Evolutionary conservation across 768 basidiomycete species (phyloP).

Genomic region (Hygrocybe punicea): DNA sequence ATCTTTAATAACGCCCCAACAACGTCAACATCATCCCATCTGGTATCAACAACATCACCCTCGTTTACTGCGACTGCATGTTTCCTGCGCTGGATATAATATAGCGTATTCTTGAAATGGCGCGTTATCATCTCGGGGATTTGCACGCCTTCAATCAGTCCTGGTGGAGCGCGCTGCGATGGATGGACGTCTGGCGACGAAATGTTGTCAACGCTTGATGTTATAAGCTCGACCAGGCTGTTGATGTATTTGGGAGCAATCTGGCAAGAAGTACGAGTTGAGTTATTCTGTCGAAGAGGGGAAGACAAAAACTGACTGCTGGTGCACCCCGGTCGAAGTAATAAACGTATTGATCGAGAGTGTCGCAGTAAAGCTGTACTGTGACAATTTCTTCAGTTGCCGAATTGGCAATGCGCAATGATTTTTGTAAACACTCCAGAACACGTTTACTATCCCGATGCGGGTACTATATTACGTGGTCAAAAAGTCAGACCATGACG

Average conservation of each 20-base stretch:
- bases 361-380: conserved; percentile 93
- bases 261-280: conserved; percentile 37
- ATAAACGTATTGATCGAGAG: conserved; percentile 92
- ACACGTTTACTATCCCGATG: conserved; percentile 97
- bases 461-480: conserved; percentile 51
- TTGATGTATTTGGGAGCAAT: conserved; percentile 95
- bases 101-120: conserved; percentile 89
- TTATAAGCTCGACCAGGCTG: conserved; percentile 92
- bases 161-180: conserved; percentile 80
- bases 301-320: conserved; percentile 55
- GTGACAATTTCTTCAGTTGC: conserved; percentile 97
- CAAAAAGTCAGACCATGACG: conserved; percentile 3
- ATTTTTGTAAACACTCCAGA: conserved; percentile 95
- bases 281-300: background rate
- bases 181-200: conserved; percentile 85
- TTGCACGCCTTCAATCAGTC: conserved; percentile 87
- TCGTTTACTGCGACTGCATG: conserved; percentile 36
- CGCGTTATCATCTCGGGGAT: conserved; percentile 90
- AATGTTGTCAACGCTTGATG: conserved; percentile 89
- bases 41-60: conserved; percentile 31
- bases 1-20: conserved; percentile 87
- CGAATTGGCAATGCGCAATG: conserved; percentile 91
- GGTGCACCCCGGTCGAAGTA: conserved; percentile 93
- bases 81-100: conserved; percentile 79
- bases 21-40: conserved; percentile 88